Base-by-base conservation (phyloP, 768 basidiomycete species). In the Tricholoma furcatifolium region DNA sequence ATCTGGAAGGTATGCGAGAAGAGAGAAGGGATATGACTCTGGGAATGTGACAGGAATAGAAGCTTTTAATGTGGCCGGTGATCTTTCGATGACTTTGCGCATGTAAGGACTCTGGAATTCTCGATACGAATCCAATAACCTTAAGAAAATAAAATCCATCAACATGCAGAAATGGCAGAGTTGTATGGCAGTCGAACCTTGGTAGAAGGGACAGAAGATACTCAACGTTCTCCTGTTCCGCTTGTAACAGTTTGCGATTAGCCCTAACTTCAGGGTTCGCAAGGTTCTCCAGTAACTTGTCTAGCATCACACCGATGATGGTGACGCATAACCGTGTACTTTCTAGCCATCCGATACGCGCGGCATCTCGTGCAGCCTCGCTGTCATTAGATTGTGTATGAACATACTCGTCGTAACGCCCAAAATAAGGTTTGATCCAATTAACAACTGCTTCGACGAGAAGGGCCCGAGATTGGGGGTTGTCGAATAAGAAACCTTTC, bases 341-440 rank as follows among this genome's bases (percentile, higher is more conserved):
- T 68, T 98, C 95, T 56, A 98, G 64, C 95, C 95, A 98, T 47
- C 75, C 79, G 21, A 96, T 79, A 8, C 90, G 81, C n/a, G 88
- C 85, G 8, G 79, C 74, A 65, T 97, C 93, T 41, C 82, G 78
- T 17, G 73, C 76, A 34, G 63, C 68, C 54, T 93, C 89, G 2
- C 81, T 71, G 57, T 95, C 93, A 50, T 77, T 83, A 2, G 81
- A 70, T 50, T 79, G 76, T 11, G 79, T 79, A 57, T 84, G 80
- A 17, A 75, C 65, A 59, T 83, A 88, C 68, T 95, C 94, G 57
- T 98, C 93, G 63, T 88, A 98, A 24, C 83, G 82, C 21, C 95
- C 95, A 62, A 98, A 91, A 67, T 95, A 87, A 2, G 95, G 93
- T 65, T 94, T 96, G 59, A 98, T 87, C 94, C 95, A 98, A 18